These are phyloP conservation scores for Boletellus sp. DNA, from an alignment of 768 basidiomycete genomes.

Conservation along the genomic window DNA sequence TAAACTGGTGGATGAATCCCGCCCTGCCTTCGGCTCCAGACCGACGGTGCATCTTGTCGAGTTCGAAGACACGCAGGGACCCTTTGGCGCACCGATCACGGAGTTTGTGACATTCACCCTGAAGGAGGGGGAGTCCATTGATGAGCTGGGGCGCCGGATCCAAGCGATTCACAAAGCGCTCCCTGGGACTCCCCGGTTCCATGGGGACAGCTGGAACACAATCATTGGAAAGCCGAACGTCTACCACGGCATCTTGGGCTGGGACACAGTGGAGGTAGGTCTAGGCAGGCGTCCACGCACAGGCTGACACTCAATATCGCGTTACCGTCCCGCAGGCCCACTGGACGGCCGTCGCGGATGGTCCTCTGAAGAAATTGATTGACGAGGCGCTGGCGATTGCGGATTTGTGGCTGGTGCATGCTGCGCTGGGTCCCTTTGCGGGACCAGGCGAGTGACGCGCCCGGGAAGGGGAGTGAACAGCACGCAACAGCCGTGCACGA, in stretches of 20 bases:
- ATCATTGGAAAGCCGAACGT: conserved; percentile 16
- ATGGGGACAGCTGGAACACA: conserved; percentile 30
- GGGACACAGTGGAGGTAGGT: conserved; percentile 35
- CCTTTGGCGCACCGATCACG: conserved; percentile 27
- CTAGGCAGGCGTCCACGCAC: not conserved
- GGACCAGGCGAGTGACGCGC: not conserved
- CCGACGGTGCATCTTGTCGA: conserved; percentile 15
- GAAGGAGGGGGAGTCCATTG: conserved; percentile 20
- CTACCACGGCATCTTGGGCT: conserved; percentile 34
- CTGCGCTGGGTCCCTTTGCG: conserved; percentile 15
- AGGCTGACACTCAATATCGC: not conserved
- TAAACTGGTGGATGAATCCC: not conserved
- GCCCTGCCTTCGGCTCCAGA: conserved; percentile 17
- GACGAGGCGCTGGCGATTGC: conserved; percentile 26
- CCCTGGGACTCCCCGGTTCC: conserved; percentile 18
- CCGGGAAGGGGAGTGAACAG: not conserved
- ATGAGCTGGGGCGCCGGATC: conserved; percentile 21
- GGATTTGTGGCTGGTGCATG: conserved; percentile 32
- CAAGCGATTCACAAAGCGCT: conserved; percentile 20
- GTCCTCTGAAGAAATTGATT: conserved; percentile 27
- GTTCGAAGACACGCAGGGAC: conserved; percentile 19
- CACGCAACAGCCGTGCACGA: not conserved
- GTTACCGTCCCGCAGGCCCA: conserved; percentile 35
- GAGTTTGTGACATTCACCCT: conserved; percentile 35
- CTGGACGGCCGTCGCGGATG: conserved; percentile 29